These are phyloP conservation scores for Anethum foeniculum DNA, from an alignment of 140 eudicot species.

Conservation along the genomic window DNA sequence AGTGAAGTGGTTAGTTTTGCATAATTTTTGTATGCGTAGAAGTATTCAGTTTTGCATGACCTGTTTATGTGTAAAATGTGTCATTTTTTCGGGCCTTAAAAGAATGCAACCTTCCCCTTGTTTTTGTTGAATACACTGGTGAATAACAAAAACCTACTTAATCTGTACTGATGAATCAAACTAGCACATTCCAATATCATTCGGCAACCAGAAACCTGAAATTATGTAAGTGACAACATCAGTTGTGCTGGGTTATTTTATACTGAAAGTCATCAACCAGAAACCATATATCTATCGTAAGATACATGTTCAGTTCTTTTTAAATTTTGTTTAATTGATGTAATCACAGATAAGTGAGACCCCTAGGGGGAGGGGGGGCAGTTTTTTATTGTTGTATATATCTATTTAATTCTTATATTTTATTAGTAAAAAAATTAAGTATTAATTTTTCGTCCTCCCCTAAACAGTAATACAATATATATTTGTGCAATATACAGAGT, in stretches of 20 bases:
- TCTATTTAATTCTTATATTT: no score
- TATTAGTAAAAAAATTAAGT: no score
- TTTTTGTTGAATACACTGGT: background rate
- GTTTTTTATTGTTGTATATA: no score
- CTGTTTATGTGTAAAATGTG: background rate
- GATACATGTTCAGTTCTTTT: background rate
- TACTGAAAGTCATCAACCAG: background rate
- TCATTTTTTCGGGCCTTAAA: background rate
- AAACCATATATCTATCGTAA: background rate
- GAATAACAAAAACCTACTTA: background rate
- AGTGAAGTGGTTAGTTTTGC: conserved; percentile 34
- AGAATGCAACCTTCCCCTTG: background rate
- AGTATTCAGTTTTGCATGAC: background rate
- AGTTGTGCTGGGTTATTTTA: background rate
- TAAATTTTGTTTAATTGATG: background rate
- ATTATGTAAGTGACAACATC: background rate
- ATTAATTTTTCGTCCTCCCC: no score
- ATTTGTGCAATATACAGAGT: background rate
- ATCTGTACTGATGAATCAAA: background rate
- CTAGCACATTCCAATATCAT: background rate
- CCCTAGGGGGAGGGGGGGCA: no score
- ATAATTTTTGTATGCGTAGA: conserved; percentile 1
- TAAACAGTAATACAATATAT: no score
- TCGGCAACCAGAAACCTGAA: background rate
- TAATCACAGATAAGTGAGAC: background rate